Conservation (phyloP, 106 monocot species). For the Phalaenopsis equestris region DNA sequence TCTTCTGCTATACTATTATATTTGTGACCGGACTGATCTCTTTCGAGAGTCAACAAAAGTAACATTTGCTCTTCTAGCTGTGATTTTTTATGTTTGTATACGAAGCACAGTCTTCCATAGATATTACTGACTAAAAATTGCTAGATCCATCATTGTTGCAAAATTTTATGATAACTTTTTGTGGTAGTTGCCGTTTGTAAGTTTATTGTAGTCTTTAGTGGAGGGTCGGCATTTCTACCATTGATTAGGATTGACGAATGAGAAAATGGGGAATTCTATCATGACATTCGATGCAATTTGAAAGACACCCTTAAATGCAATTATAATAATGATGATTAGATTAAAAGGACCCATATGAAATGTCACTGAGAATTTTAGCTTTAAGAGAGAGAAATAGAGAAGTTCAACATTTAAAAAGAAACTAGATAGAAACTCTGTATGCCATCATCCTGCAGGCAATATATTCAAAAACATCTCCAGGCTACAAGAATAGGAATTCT, state of each 20-base stretch:
- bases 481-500: too few relatives aligned
- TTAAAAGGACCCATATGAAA: too few relatives aligned
- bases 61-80: neutral
- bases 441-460: neutral
- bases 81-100: neutral
- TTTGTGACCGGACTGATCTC: constrained; percentile 63
- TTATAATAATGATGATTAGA: too few relatives aligned
- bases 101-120: neutral
- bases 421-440: neutral
- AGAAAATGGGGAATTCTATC: too few relatives aligned
- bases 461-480: too few relatives aligned
- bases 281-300: neutral
- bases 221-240: too few relatives aligned
- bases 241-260: too few relatives aligned
- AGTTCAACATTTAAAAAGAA: neutral
- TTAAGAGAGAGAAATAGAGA: neutral
- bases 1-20: constrained; percentile 44
- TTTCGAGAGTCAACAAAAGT: constrained; percentile 64
- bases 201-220: too few relatives aligned
- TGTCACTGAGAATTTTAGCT: too few relatives aligned
- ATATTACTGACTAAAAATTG: neutral
- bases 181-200: neutral
- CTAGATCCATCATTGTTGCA: neutral
- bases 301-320: too few relatives aligned
- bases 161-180: neutral